Evolutionary conservation across 2,329 filamentous ascomycete genomes (phyloP).

Genomic region (Metarhizium guizhouense): DNA sequence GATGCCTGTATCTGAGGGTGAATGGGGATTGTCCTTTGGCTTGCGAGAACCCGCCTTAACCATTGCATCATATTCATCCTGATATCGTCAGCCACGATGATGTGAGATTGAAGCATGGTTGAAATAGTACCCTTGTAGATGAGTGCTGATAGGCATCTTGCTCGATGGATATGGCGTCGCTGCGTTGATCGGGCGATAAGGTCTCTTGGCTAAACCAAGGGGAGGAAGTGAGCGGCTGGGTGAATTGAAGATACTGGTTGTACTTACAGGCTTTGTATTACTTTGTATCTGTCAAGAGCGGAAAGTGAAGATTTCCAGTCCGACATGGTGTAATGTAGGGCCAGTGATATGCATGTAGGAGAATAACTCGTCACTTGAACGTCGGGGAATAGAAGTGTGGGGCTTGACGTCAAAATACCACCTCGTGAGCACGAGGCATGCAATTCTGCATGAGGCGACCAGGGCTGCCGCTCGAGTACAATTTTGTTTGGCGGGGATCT

Average conservation of each 20-base stretch:
- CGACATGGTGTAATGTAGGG: constrained; percentile 6
- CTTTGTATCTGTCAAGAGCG: constrained; percentile 52
- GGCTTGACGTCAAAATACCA: too few relatives aligned
- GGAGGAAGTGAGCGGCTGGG: background rate
- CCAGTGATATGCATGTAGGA: background rate
- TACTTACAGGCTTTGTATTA: constrained; percentile 43
- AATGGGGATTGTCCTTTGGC: too few relatives aligned
- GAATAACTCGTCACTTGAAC: too few relatives aligned
- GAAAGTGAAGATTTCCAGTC: constrained; percentile 45
- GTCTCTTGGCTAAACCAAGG: constrained; percentile 17
- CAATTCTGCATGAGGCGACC: too few relatives aligned
- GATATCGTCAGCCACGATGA: background rate
- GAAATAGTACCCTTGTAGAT: constrained; percentile 42
- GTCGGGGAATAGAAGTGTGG: too few relatives aligned
- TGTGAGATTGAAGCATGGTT: constrained; percentile 1
- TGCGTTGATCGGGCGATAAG: constrained; percentile 19
- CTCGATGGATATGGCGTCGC: constrained; percentile 56
- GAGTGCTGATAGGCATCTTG: constrained; percentile 52
- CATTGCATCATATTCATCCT: constrained; percentile 51
- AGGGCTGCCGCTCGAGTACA: too few relatives aligned
- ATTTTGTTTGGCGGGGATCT: too few relatives aligned
- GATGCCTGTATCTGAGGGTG: constrained; percentile 20
- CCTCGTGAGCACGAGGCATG: too few relatives aligned
- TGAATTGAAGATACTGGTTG: background rate
- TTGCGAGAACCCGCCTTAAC: constrained; percentile 5